Conservation (phyloP, 2,329 filamentous ascomycete species). For the Cyphellophora europaea region DNA sequence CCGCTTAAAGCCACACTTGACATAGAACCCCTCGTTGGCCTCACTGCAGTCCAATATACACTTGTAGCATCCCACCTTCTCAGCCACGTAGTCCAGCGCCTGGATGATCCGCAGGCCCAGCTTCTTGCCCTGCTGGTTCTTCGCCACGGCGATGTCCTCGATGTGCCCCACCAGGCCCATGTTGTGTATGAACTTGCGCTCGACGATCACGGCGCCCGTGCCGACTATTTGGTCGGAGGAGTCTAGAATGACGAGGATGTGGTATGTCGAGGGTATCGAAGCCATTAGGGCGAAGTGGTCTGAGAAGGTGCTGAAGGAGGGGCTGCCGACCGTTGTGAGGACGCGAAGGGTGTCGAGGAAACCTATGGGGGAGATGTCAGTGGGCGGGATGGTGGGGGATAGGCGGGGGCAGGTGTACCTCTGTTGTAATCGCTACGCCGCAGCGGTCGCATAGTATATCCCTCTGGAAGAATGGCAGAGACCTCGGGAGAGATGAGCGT, state of each 20-base stretch:
- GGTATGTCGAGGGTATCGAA: constrained; percentile 67
- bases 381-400: background rate
- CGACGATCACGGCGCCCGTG: constrained; percentile 80
- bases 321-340: constrained; percentile 85
- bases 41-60: constrained; percentile 94
- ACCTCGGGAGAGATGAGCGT: constrained; percentile 71
- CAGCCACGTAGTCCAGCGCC: constrained; percentile 79
- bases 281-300: constrained; percentile 76
- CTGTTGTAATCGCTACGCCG: constrained; percentile 66
- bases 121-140: constrained; percentile 96
- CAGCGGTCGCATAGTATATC: constrained; percentile 75
- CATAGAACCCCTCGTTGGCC: constrained; percentile 92
- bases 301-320: constrained; percentile 64
- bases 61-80: constrained; percentile 90
- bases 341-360: constrained; percentile 89
- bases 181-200: constrained; percentile 61
- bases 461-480: constrained; percentile 60
- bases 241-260: constrained; percentile 77
- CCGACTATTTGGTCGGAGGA: constrained; percentile 58
- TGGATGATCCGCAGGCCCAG: constrained; percentile 87
- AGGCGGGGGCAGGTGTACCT: constrained; percentile 24
- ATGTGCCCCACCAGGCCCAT: constrained; percentile 74
- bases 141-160: constrained; percentile 91
- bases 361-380: constrained; percentile 26
- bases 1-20: constrained; percentile 91